Percentiles rank a stretch among this genome's conserved stretches.
Conservation (phyloP, 2,329 filamentous ascomycete genomes). For the Fusarium torreyae region DNA sequence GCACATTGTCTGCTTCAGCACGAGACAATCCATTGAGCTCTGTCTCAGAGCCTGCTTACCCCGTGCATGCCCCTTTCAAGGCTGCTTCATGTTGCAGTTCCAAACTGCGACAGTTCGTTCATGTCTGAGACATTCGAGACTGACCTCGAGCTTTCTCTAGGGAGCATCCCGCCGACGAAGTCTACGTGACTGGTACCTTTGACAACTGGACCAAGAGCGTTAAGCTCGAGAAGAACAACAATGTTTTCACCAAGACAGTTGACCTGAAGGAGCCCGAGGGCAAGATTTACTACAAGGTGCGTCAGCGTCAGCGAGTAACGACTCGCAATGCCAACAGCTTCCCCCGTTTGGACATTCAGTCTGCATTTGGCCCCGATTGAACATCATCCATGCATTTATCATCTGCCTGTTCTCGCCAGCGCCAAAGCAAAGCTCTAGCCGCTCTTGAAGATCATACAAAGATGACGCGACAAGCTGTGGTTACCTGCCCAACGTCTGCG, state of each 20-base stretch:
- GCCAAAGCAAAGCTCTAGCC: slow-evolving; percentile 17
- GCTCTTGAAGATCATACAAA: slow-evolving; percentile 10
- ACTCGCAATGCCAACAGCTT: slow-evolving; percentile 21
- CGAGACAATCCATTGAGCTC: slow-evolving; percentile 33
- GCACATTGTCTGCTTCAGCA: slow-evolving; percentile 20
- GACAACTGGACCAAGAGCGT: slow-evolving; percentile 93
- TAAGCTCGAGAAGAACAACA: slow-evolving; percentile 82
- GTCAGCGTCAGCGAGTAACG: slow-evolving; percentile 50
- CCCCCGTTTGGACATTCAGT: slow-evolving; percentile 26
- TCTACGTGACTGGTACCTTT: slow-evolving; percentile 96
- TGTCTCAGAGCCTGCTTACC: slow-evolving; percentile 23
- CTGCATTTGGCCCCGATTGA: slow-evolving; percentile 20
- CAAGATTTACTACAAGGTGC: slow-evolving; percentile 96
- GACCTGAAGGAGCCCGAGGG: slow-evolving; percentile 74
- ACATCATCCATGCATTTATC: background rate
- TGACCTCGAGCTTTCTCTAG: slow-evolving; percentile 64
- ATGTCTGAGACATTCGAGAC: slow-evolving; percentile 47
- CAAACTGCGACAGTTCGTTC: slow-evolving; percentile 22
- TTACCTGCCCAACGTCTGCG: slow-evolving; percentile 20
- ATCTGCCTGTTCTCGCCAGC: slow-evolving; percentile 14
- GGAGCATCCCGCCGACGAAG: slow-evolving; percentile 86
- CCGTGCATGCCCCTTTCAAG: slow-evolving; percentile 10
- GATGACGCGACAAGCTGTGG: slow-evolving; percentile 12
- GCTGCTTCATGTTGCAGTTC: slow-evolving; percentile 25
- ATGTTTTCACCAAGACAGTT: slow-evolving; percentile 85